These are phyloP conservation scores for Zoysia japonica DNA, from an alignment of 176 grass and related monocot genomes.

Conservation along the genomic window DNA sequence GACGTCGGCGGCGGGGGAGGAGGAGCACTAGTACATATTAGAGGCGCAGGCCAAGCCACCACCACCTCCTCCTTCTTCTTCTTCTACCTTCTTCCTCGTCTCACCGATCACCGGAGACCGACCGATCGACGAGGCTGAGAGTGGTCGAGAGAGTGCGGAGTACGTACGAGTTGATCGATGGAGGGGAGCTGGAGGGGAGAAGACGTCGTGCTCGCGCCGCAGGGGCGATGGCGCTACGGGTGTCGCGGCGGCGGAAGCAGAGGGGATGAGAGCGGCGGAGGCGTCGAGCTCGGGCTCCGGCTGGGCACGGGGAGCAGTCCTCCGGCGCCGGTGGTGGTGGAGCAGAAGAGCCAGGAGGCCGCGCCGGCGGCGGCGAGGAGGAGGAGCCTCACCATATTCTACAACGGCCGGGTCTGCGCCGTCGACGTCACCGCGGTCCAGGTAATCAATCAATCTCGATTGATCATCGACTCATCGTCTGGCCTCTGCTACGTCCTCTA, in stretches of 20 bases:
- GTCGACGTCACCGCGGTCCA: conserved; percentile 67
- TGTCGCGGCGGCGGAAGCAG: neutral
- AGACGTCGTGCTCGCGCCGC: neutral
- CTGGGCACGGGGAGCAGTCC: conserved; percentile 14
- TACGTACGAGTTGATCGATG: neutral
- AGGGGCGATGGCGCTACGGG: neutral
- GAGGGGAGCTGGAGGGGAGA: neutral
- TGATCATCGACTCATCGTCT: too few species aligned
- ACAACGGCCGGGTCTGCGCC: conserved; percentile 58
- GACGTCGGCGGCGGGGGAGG: neutral
- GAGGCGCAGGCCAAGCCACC: neutral
- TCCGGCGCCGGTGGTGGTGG: neutral
- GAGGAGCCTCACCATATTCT: conserved; percentile 68
- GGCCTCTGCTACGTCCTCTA: too few species aligned
- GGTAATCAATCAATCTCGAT: conserved; percentile 25
- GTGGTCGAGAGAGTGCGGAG: too few species aligned
- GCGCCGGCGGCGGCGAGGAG: neutral
- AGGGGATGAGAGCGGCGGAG: neutral
- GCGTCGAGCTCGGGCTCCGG: conserved; percentile 47
- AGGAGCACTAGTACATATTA: neutral
- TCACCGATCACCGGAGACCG: neutral
- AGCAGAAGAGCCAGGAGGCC: neutral
- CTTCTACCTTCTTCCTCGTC: too few species aligned
- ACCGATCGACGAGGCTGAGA: neutral
- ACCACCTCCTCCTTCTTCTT: neutral